These are phyloP conservation scores for Cydonia oblonga DNA, from an alignment of 331 rosid genomes.

Conservation along the genomic window DNA sequence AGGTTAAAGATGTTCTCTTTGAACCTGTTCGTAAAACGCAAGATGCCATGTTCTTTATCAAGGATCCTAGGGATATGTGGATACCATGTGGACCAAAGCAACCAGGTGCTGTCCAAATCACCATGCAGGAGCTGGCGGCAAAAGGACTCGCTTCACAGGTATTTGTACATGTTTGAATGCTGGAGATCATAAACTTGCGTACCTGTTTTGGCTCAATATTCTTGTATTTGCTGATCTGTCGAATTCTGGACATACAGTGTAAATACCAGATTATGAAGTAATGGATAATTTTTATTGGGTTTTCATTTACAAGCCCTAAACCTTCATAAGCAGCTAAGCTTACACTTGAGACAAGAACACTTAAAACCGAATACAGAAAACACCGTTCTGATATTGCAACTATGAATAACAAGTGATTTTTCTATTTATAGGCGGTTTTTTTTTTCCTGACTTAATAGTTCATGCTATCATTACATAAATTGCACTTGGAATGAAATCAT, in stretches of 20 bases:
- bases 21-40: slow-evolving; percentile 98
- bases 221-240: neutral
- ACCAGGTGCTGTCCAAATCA: slow-evolving; percentile 54
- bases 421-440: too few species aligned
- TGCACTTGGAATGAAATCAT: neutral
- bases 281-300: neutral
- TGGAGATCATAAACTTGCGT: neutral
- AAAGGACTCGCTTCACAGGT: slow-evolving; percentile 87
- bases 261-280: neutral
- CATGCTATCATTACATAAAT: neutral
- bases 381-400: neutral
- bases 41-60: slow-evolving; percentile 86
- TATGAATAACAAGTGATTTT: too few species aligned
- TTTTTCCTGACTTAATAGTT: too few species aligned
- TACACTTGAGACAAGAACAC: neutral
- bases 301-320: neutral
- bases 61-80: slow-evolving; percentile 65
- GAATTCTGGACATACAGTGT: neutral
- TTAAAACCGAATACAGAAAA: too few species aligned
- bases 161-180: slow-evolving; percentile 4
- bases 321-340: neutral
- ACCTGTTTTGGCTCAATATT: neutral
- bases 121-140: slow-evolving; percentile 78
- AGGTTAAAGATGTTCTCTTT: slow-evolving; percentile 91
- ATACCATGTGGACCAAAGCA: slow-evolving; percentile 92